Evolutionary conservation across 768 basidiomycete genomes (phyloP).

Genomic region (Russula olivacea): DNA sequence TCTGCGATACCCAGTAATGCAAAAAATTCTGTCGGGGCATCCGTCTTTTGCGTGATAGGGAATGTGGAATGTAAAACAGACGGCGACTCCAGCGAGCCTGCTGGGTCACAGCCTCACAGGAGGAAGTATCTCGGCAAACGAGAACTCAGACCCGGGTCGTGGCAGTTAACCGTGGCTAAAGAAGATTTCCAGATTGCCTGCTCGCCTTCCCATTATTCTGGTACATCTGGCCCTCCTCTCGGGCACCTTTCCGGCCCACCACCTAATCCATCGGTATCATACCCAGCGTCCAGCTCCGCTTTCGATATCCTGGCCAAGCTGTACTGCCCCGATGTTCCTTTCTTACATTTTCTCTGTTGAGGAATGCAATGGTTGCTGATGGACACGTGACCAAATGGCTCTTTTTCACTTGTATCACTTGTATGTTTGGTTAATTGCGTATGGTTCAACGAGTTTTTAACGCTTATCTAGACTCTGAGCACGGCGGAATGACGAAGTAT

Average conservation of each 20-base stretch:
- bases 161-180: too few species aligned
- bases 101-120: too few species aligned
- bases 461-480: slow-evolving; percentile 65
- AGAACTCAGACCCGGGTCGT: too few species aligned
- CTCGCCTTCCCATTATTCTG: too few species aligned
- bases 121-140: too few species aligned
- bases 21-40: too few species aligned
- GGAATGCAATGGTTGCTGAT: slow-evolving; percentile 52
- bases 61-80: too few species aligned
- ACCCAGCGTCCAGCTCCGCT: slow-evolving; percentile 21
- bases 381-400: slow-evolving; percentile 49
- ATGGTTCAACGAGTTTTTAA: background rate
- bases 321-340: background rate
- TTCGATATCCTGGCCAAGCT: background rate
- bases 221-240: slow-evolving; percentile 17
- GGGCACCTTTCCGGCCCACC: slow-evolving; percentile 23
- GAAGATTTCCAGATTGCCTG: too few species aligned
- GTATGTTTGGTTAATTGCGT: slow-evolving; percentile 27
- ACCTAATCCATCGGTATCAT: slow-evolving; percentile 12
- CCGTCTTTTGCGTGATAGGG: too few species aligned
- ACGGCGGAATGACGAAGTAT: slow-evolving; percentile 88
- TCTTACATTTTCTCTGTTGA: slow-evolving; percentile 30
- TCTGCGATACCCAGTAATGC: too few species aligned
- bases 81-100: too few species aligned
- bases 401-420: slow-evolving; percentile 56